Evolutionary conservation across 306 rosid species (phyloP).

Genomic region (Prunus persica): Prunus_persica_NCBIv2 NC_034014.1:2785501-2786000

Average conservation of each 20-base stretch:
- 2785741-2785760: not conserved
- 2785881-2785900: not conserved
- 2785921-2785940: not conserved
- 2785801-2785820: no score
- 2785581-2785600: slow-evolving; percentile 1
- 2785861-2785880: no score
- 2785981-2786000: not conserved
- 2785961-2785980: not conserved
- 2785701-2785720: slow-evolving; percentile 82
- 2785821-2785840: no score
- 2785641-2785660: slow-evolving; percentile 83
- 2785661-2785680: slow-evolving; percentile 85
- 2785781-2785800: no score
- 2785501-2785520: not conserved
- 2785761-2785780: not conserved
- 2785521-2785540: not conserved
- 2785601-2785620: slow-evolving; percentile 86
- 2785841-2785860: no score
- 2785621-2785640: slow-evolving; percentile 75
- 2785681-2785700: slow-evolving; percentile 67
- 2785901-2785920: not conserved
- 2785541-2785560: not conserved
- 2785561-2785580: not conserved
- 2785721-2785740: slow-evolving; percentile 49
- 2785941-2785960: no score